Conservation (phyloP, 2,329 filamentous ascomycete genomes). For the Cercospora sesami region DNA sequence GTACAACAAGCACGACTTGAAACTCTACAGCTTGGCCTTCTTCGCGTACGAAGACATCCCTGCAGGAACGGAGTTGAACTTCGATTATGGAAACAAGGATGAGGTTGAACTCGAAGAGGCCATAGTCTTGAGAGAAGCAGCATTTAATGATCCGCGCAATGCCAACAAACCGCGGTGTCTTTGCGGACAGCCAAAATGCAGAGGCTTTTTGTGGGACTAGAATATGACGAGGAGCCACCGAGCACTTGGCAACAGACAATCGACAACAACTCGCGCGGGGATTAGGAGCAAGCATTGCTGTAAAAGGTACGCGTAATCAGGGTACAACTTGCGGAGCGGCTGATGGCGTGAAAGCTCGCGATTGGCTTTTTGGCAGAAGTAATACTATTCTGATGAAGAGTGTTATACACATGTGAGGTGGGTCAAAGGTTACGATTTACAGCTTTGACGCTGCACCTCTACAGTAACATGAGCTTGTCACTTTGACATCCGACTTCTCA, state of each 20-base stretch:
- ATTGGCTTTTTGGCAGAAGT: background rate
- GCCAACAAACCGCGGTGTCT: slow-evolving; percentile 46
- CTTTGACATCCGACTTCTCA: slow-evolving; percentile 60
- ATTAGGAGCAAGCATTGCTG: background rate
- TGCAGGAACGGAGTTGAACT: slow-evolving; percentile 69
- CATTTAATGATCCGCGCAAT: slow-evolving; percentile 53
- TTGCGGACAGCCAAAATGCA: slow-evolving; percentile 66
- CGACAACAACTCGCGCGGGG: background rate
- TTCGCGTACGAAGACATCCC: slow-evolving; percentile 69
- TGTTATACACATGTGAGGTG: background rate
- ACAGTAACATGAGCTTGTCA: slow-evolving; percentile 62
- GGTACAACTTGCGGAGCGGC: background rate
- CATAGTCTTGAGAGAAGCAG: slow-evolving; percentile 36
- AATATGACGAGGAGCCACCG: background rate
- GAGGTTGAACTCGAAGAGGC: slow-evolving; percentile 44
- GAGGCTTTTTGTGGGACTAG: slow-evolving; percentile 65
- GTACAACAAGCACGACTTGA: slow-evolving; percentile 71
- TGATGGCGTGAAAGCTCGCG: background rate
- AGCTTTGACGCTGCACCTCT: slow-evolving; percentile 1
- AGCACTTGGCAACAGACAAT: background rate
- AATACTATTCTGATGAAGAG: background rate
- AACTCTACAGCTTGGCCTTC: slow-evolving; percentile 73
- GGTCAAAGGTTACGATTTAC: background rate
- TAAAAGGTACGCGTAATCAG: background rate
- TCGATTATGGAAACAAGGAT: slow-evolving; percentile 73